phyloP scores from a whole-genome alignment of 2,329 filamentous ascomycete species.

The Tolypocladium sp. region DNA sequence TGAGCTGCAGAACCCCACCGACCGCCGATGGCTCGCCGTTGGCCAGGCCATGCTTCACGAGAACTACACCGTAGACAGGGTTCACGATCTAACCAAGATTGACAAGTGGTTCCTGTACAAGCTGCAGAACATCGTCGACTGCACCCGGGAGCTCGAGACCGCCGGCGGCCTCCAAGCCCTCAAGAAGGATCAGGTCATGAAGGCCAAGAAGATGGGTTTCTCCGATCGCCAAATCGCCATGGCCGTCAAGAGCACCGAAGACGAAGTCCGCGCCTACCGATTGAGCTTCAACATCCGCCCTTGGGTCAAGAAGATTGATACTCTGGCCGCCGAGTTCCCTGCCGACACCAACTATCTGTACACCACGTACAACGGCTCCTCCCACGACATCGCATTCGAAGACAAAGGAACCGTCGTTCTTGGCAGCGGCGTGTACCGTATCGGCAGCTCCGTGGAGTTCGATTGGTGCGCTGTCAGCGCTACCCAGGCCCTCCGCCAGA shows the following conservation, averaged over 20 bases:
- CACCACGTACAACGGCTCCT: slow-evolving; percentile 93
- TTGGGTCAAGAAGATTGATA: slow-evolving; percentile 98
- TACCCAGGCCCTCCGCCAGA: slow-evolving; percentile 69
- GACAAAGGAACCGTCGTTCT: slow-evolving; percentile 86
- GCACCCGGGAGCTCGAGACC: slow-evolving; percentile 74
- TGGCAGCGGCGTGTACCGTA: slow-evolving; percentile 93
- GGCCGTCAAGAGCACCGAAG: slow-evolving; percentile 77
- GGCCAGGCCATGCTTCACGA: slow-evolving; percentile 97
- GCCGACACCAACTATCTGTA: slow-evolving; percentile 93
- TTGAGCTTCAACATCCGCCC: slow-evolving; percentile 83
- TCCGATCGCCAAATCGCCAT: slow-evolving; percentile 90
- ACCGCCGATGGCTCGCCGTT: slow-evolving; percentile 94
- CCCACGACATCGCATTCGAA: slow-evolving; percentile 88
- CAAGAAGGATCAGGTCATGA: slow-evolving; percentile 79
- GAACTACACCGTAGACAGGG: slow-evolving; percentile 82
- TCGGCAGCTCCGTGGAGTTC: slow-evolving; percentile 95
- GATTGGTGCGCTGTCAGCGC: slow-evolving; percentile 97
- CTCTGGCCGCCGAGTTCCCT: slow-evolving; percentile 91
- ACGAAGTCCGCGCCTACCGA: slow-evolving; percentile 78
- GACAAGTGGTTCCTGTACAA: slow-evolving; percentile 99
- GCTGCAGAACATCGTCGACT: slow-evolving; percentile 93
- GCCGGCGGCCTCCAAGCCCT: slow-evolving; percentile 75
- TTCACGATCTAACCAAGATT: slow-evolving; percentile 95
- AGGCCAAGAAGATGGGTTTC: slow-evolving; percentile 97
- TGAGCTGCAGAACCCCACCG: slow-evolving; percentile 83